Evolutionary conservation across 139 green algal genomes (phyloP).

Genomic region (Chlamydomonas urium): DNA sequence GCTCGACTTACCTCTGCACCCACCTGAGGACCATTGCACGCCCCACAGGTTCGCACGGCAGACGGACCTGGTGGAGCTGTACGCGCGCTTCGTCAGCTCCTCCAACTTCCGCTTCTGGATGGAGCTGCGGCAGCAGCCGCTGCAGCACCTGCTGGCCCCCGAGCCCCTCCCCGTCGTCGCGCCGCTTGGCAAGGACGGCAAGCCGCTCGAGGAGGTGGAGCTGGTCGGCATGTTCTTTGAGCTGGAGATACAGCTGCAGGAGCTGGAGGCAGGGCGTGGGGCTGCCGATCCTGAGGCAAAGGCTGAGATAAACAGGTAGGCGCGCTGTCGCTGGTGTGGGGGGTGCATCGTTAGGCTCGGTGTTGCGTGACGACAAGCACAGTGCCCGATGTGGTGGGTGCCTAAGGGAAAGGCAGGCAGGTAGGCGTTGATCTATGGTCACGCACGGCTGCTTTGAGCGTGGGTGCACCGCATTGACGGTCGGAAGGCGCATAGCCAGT

Average conservation of each 20-base stretch:
- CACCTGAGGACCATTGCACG: background rate
- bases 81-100: slow-evolving; percentile 57
- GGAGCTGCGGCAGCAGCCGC: slow-evolving; percentile 24
- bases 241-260: slow-evolving; percentile 26
- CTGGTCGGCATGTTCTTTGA: slow-evolving; percentile 29
- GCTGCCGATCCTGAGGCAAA: too few species aligned
- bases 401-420: too few species aligned
- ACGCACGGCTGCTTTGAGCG: too few species aligned
- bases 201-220: slow-evolving; percentile 36
- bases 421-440: too few species aligned
- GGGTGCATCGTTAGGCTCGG: too few species aligned
- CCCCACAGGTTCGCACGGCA: background rate
- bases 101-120: slow-evolving; percentile 74
- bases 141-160: slow-evolving; percentile 4
- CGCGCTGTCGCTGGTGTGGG: too few species aligned
- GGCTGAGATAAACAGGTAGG: too few species aligned
- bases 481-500: too few species aligned
- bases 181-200: background rate
- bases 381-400: too few species aligned
- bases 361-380: too few species aligned
- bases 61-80: slow-evolving; percentile 47
- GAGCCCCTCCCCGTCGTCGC: background rate
- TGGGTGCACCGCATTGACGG: too few species aligned
- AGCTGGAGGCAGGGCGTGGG: too few species aligned
- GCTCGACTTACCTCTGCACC: background rate